Base-by-base conservation (phyloP, 1,284 basidiomycete species). In the Marasmius tenuissimus region DNA sequence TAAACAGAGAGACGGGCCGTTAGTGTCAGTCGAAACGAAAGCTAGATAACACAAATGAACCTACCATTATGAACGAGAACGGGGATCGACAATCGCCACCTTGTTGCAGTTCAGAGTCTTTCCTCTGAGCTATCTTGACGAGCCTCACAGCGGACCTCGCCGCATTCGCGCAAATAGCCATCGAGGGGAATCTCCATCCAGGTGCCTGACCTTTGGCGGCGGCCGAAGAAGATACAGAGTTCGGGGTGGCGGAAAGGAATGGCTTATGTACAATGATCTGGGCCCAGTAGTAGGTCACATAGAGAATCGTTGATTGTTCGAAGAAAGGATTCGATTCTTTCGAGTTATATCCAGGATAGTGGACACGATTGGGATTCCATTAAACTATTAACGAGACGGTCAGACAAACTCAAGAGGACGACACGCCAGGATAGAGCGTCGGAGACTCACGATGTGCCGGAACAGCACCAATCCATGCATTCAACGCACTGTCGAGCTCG, bases 151-250 rank as follows among this genome's bases (percentile, higher is more conserved):
- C 27, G 11, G 48, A 49, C 18, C 48, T 11, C 4, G 83, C 80
- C 2, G 83, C 83, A 63, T 83, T 85, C 37, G 78, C 78, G 70
- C 83, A 85, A 42, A 85, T 83, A 0, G 82, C 80, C 11, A 84
- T 70, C 2, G 82, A 84, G 0, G 82, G 81, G 57, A 74, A 73
- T 0, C 58, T 33, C 53, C 63, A 50, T 10, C 53, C 48, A 10
- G 71, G 66, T 8, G 70, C 62, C 6, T 72, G 70, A 1, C 71
- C 71, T 8, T 40, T 51, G 52, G 2, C 27, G 27, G 85, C 83
- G 70, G 27, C n/a, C n/a, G n/a, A 27, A 27, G 27, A 4, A 4
- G 27, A 27, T 4, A 27, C 27, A 27, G 27, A 4, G 27, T 27
- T 27, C 27, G 27, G 27, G 4, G 27, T 27, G 27, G 27, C 27